Percentiles rank a stretch among this genome's conserved stretches.
Evolutionary conservation across 2,329 filamentous ascomycete genomes (phyloP).

Genomic region (Bipolaris victoriae): DNA sequence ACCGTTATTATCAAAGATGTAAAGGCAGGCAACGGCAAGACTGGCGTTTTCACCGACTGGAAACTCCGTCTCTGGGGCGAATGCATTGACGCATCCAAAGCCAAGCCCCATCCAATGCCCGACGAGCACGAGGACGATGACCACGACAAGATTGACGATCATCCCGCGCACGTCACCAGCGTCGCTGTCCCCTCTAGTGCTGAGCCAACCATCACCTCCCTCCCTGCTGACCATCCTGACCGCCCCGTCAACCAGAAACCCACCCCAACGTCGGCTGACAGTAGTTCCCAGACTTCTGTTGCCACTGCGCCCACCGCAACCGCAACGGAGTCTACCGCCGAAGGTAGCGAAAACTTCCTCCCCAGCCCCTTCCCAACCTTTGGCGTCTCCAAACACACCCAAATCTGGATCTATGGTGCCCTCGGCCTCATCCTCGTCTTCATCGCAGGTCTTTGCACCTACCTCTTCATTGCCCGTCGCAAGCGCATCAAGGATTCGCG

Average conservation of each 20-base stretch:
- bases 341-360: constrained; percentile 61
- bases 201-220: constrained; percentile 50
- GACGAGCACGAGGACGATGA: constrained; percentile 82
- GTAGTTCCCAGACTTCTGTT: constrained; percentile 25
- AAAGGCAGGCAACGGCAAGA: constrained; percentile 70
- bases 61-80: constrained; percentile 94
- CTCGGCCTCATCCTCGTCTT: constrained; percentile 85
- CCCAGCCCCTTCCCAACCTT: constrained; percentile 91
- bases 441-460: constrained; percentile 78
- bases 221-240: constrained; percentile 56
- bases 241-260: constrained; percentile 67
- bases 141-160: constrained; percentile 67
- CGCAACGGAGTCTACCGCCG: constrained; percentile 30
- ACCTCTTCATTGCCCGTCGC: constrained; percentile 79
- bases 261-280: constrained; percentile 32
- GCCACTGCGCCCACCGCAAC: constrained; percentile 22
- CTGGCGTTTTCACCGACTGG: constrained; percentile 87
- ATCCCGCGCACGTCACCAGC: constrained; percentile 66
- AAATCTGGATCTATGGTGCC: constrained; percentile 92
- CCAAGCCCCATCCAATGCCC: constrained; percentile 79
- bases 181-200: constrained; percentile 56
- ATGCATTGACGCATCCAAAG: constrained; percentile 74
- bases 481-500: constrained; percentile 76
- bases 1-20: constrained; percentile 89
- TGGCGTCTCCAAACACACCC: constrained; percentile 82